Evolutionary conservation across 2,329 filamentous ascomycete species (phyloP), one percentile per base, ranked within the genome.

Genomic region (Erysiphe pulchra): DNA sequence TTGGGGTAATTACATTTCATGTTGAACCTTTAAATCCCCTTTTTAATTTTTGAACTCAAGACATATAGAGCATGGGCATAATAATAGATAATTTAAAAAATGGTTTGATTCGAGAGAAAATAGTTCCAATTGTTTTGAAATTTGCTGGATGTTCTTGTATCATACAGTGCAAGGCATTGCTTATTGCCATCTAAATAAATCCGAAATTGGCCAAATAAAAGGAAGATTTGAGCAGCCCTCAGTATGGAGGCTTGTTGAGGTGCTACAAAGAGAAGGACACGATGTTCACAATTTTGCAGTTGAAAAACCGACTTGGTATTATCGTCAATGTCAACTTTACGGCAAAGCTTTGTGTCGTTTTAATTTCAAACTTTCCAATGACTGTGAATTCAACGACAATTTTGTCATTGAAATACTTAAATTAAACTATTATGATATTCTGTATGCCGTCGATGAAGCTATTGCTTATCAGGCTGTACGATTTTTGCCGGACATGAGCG

Each of bases 271-370:
- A 28, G 13, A 24, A 3, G 36, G 36, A n/a, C 4, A 38, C 9
- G 36, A 38, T 2, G 13, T 58, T 4, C 46, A 38, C 2, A 16
- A n/a, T 17, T 12, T 8, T 16, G 2, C 16, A 16, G 10, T 17
- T 2, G 10, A 38, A 16, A 38, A 38, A 14, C 3, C 16, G 4
- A 38, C 8, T 17, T 2, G 16, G 2, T n/a, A 16, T 9, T 38
- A 14, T 16, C 36, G 16, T 9, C 36, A 38, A 14, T 57, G 5
- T 54, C 57, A 39, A 53, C 51, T 34, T 51, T 50, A 2, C 7
- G 43, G 48, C 8, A 42, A 51, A 10, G 47, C 49, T 9, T 46
- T 48, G 32, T 52, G 51, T 16, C 42, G 49, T 38, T 48, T 49
- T 30, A 46, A 49, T 5, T 43, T 47, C 9, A 46, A 47, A n/a